Evolutionary conservation across 1,284 basidiomycete species (phyloP).

Genomic region (Somion occarium): DNA sequence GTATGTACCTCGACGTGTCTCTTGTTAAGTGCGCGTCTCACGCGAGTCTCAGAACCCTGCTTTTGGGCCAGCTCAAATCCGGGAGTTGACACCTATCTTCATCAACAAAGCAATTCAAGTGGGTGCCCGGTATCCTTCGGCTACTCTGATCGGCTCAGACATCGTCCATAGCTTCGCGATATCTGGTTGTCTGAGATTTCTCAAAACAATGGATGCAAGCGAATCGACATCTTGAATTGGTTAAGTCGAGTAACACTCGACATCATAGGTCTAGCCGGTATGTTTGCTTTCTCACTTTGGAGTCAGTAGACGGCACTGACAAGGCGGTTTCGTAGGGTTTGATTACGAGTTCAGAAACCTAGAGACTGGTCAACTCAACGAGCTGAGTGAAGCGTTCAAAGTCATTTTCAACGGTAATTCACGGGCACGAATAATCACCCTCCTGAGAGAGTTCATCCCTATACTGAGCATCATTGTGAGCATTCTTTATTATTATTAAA

Average conservation of each 20-base stretch:
- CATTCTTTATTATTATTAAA: background rate
- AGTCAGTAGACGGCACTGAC: background rate
- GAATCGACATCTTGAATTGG: constrained; percentile 37
- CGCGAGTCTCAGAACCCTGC: constrained; percentile 44
- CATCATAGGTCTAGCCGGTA: constrained; percentile 46
- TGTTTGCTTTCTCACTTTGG: background rate
- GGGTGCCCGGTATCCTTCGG: background rate
- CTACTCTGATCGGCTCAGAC: background rate
- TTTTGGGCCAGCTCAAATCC: constrained; percentile 50
- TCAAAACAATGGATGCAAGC: constrained; percentile 10
- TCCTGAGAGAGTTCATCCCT: background rate
- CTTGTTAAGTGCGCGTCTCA: background rate
- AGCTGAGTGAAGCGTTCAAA: constrained; percentile 36
- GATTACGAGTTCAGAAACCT: constrained; percentile 47
- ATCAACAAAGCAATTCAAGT: constrained; percentile 48
- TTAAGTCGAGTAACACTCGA: constrained; percentile 43
- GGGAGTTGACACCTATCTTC: constrained; percentile 52
- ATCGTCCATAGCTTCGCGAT: constrained; percentile 24
- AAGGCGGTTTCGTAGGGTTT: constrained; percentile 38
- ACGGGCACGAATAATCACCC: no score
- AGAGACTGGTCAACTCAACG: constrained; percentile 26
- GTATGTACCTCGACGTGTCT: background rate
- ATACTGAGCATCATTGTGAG: constrained; percentile 10
- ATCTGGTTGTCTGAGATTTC: constrained; percentile 18
- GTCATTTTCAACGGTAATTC: constrained; percentile 14